These are phyloP conservation scores for Xerocomellus dryophilus DNA, from an alignment of 768 basidiomycete genomes.

Conservation along the genomic window DNA sequence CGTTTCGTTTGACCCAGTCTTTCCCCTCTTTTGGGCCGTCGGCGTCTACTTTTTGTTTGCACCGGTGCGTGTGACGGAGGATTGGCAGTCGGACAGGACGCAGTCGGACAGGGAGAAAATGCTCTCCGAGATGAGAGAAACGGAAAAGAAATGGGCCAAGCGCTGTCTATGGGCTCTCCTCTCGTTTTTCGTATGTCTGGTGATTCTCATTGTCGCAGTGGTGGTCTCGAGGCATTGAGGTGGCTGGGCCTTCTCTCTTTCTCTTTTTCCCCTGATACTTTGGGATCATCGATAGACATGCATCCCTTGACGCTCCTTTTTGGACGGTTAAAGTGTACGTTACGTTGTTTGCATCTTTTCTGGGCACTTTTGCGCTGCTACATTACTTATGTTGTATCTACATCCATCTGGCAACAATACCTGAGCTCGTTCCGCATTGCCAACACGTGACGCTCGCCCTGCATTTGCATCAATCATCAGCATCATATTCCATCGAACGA, in stretches of 20 bases:
- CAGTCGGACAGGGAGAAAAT: constrained; percentile 47
- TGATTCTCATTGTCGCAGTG: constrained; percentile 25
- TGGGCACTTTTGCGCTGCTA: not conserved
- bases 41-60: constrained; percentile 54
- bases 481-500: not conserved
- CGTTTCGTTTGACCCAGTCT: constrained; percentile 37
- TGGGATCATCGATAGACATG: not conserved
- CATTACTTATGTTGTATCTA: constrained; percentile 12
- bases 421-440: not conserved
- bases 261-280: not conserved
- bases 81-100: constrained; percentile 58
- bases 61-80: constrained; percentile 46
- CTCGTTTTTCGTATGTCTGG: constrained; percentile 40
- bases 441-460: not conserved
- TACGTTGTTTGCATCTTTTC: not conserved
- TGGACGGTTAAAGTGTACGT: constrained; percentile 6
- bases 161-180: constrained; percentile 54
- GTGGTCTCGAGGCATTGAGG: constrained; percentile 23
- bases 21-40: constrained; percentile 60
- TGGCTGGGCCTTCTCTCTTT: constrained; percentile 1
- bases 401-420: not conserved
- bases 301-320: constrained; percentile 9
- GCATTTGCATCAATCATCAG: not conserved
- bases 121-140: constrained; percentile 44
- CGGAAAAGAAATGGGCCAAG: constrained; percentile 56